Conservation (phyloP, 495 filamentous ascomycete species). For the Hypoxylon trugodes region DNA sequence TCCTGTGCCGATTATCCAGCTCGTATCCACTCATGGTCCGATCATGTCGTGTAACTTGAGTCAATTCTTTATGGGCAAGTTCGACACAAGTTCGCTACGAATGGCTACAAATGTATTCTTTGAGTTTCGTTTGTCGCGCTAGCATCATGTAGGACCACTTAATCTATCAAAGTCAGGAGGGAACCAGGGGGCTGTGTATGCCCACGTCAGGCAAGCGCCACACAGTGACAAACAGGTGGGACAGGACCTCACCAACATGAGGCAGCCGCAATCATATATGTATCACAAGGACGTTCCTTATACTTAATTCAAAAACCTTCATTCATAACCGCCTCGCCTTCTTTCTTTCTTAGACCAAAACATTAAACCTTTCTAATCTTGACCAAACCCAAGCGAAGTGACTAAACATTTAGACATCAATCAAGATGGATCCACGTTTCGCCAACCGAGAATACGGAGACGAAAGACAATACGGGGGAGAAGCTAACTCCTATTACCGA, state of each 20-base stretch:
- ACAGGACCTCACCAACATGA: not conserved
- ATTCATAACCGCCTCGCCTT: not conserved
- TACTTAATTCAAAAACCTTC: not conserved
- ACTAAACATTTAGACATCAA: not conserved
- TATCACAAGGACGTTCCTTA: not conserved
- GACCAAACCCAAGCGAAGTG: not conserved
- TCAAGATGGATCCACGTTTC: constrained; percentile 25
- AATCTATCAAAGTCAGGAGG: constrained; percentile 2
- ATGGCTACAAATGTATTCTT: too few relatives aligned
- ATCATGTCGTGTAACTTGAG: not conserved
- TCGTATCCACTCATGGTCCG: constrained; percentile 7
- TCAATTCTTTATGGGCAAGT: constrained; percentile 15
- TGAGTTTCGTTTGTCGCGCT: not conserved
- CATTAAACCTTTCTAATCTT: not conserved
- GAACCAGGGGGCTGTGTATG: constrained; percentile 7
- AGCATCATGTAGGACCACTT: constrained; percentile 2
- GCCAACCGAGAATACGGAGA: constrained; percentile 14
- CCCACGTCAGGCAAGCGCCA: constrained; percentile 29
- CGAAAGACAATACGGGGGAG: constrained; percentile 7
- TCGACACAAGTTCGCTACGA: too few relatives aligned
- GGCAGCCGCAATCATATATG: constrained; percentile 6
- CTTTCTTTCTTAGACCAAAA: not conserved
- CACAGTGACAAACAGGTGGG: not conserved
- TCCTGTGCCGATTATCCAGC: constrained; percentile 10
- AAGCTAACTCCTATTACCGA: constrained; percentile 21